Conservation (phyloP, 192 early-diverging fungal genomes). For the Backusella liffmaniae region DNA sequence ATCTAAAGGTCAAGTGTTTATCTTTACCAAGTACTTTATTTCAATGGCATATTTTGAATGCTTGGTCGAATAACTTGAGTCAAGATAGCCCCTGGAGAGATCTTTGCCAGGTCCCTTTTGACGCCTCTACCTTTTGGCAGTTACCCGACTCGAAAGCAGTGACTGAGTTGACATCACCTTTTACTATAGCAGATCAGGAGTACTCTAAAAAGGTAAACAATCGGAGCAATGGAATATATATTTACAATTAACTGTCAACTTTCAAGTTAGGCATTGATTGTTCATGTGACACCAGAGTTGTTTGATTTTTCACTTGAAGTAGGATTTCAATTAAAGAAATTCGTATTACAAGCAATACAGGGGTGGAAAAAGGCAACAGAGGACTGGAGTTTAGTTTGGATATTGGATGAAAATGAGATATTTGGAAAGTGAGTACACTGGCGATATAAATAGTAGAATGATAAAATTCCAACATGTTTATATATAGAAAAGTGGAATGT, state of each 20-base stretch:
- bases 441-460: neutral
- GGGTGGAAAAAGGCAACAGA: neutral
- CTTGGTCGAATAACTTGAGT: neutral
- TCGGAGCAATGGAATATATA: neutral
- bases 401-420: neutral
- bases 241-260: neutral
- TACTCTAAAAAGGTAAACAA: neutral
- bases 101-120: neutral
- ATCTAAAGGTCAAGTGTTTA: neutral
- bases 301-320: neutral
- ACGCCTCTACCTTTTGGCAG: neutral
- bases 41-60: neutral
- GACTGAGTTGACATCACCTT: neutral
- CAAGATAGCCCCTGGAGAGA: neutral
- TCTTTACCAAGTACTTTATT: neutral
- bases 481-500: neutral
- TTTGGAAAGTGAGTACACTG: neutral
- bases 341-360: neutral
- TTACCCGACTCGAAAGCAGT: neutral
- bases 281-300: neutral
- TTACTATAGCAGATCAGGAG: neutral
- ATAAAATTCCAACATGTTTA: neutral
- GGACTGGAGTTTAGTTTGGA: neutral
- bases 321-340: neutral
- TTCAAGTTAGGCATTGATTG: neutral